A percentile compares a stretch with the other conserved stretches of the same genome.
Evolutionary conservation across 805 yeast genomes (phyloP).

Genomic region (Candida pseudoglaebosa): DNA sequence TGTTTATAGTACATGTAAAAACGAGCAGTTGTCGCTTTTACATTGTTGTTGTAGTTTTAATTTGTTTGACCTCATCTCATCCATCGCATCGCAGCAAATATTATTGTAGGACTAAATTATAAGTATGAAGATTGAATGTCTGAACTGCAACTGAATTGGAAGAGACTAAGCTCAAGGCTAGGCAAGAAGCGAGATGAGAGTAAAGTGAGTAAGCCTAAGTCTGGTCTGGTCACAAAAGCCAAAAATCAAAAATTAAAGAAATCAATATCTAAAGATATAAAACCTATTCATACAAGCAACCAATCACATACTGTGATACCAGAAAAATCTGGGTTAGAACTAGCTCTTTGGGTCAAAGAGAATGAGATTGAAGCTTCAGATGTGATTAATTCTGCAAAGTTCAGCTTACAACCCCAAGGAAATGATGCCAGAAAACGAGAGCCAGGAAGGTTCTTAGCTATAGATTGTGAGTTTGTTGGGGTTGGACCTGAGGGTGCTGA

Average conservation of each 20-base stretch:
- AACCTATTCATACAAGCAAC: not conserved
- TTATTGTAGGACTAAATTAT: not conserved
- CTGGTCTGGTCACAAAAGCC: constrained; percentile 1
- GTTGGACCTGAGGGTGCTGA: constrained; percentile 69
- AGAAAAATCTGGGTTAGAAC: constrained; percentile 14
- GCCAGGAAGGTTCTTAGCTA: constrained; percentile 71
- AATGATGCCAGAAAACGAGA: constrained; percentile 31
- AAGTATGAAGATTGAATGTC: constrained; percentile 8
- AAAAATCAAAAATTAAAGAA: constrained; percentile 2
- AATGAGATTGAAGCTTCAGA: constrained; percentile 15
- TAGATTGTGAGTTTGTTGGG: constrained; percentile 95
- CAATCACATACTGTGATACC: constrained; percentile 4
- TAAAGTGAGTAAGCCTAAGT: constrained; percentile 1
- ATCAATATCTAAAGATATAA: not conserved
- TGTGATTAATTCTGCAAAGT: constrained; percentile 6
- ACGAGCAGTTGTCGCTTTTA: too few relatives aligned
- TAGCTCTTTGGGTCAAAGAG: constrained; percentile 23
- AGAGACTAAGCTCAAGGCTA: constrained; percentile 14
- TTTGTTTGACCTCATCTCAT: not conserved
- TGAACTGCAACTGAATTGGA: constrained; percentile 23
- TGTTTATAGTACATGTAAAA: not conserved
- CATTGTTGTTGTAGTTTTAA: too few relatives aligned
- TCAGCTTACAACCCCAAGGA: constrained; percentile 5
- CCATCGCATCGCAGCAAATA: constrained; percentile 1
- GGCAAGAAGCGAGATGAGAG: constrained; percentile 1